Evolutionary conservation across 1,139 yeast genomes (phyloP), one percentile per base, ranked within the genome.

Genomic region (Candida sp.): DNA sequence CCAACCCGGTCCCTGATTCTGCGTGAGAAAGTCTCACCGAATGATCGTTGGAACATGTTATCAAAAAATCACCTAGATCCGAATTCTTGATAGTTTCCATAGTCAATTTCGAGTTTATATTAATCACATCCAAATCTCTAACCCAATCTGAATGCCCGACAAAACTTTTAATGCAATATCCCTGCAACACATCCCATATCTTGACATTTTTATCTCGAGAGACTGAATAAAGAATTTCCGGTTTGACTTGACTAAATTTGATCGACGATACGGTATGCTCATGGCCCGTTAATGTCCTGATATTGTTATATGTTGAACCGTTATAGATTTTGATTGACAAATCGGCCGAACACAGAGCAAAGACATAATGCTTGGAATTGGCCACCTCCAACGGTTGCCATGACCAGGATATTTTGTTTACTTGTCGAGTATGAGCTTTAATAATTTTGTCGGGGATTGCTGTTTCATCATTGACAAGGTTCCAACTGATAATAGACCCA

Each of bases 101-200:
- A 39, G 43, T 32, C 4, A 39, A 33, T 9, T 38, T 34, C 4
- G 53, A 36, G 19, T 42, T 39, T 11, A 19, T 42, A 42, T 56
- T 49, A 4, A 57, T 58, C 3, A 61, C 74, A 47, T 81, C 84
- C 5, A 89, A 59, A 21, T 79, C 73, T 51, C 96, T 72, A 7
- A 89, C 90, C 98, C 98, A 91, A 53, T 89, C 97, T 29, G 88
- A 77, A 61, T 91, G 97, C 1, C 93, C 95, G 6, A 77, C 70
- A 48, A 88, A 81, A 1, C 87, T 79, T 47, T 77, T 75, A 25
- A 79, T 57, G 46, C 91, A 81, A 68, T 78, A 81, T 0, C 96
- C 97, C 5, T 80, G 74, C 12, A 70, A 63, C 15, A 83, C 63
- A 56, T 89, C 95, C 97, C 97, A 91, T 2, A 85, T 61, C 49